phyloP scores from a whole-genome alignment of 805 yeast genomes.

The Scheffersomyces coipomensis region DNA sequence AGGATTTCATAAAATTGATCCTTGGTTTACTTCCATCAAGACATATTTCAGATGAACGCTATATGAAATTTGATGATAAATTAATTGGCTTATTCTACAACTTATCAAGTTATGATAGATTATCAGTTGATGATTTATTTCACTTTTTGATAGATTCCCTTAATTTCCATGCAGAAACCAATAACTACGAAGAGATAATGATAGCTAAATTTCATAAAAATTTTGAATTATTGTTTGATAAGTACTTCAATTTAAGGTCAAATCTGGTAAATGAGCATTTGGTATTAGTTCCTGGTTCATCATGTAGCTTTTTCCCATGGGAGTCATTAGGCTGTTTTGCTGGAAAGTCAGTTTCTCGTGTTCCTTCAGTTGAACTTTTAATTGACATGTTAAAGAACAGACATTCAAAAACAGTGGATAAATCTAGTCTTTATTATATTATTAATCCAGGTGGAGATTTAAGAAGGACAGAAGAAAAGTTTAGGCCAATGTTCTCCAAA shows the following conservation, averaged over 20 bases:
- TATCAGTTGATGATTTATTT: slow-evolving; percentile 60
- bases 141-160: slow-evolving; percentile 61
- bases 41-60: not conserved
- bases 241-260: slow-evolving; percentile 11
- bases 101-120: slow-evolving; percentile 13
- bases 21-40: slow-evolving; percentile 14
- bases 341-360: slow-evolving; percentile 60
- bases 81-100: slow-evolving; percentile 18
- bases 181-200: slow-evolving; percentile 66
- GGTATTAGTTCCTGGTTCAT: slow-evolving; percentile 66
- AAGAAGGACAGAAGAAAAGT: slow-evolving; percentile 55
- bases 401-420: not conserved
- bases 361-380: slow-evolving; percentile 61
- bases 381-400: slow-evolving; percentile 27
- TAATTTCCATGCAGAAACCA: slow-evolving; percentile 60
- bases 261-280: slow-evolving; percentile 44
- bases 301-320: slow-evolving; percentile 83
- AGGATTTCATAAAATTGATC: slow-evolving; percentile 12
- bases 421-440: slow-evolving; percentile 38
- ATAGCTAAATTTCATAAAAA: slow-evolving; percentile 53
- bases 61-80: slow-evolving; percentile 15
- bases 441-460: slow-evolving; percentile 86
- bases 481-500: slow-evolving; percentile 21
- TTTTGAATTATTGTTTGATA: slow-evolving; percentile 45
- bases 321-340: slow-evolving; percentile 68